Evolutionary conservation across 208 protist genomes (phyloP), one percentile per base, ranked within the genome.

Genomic region (Balamuthia mandrillaris): DNA sequence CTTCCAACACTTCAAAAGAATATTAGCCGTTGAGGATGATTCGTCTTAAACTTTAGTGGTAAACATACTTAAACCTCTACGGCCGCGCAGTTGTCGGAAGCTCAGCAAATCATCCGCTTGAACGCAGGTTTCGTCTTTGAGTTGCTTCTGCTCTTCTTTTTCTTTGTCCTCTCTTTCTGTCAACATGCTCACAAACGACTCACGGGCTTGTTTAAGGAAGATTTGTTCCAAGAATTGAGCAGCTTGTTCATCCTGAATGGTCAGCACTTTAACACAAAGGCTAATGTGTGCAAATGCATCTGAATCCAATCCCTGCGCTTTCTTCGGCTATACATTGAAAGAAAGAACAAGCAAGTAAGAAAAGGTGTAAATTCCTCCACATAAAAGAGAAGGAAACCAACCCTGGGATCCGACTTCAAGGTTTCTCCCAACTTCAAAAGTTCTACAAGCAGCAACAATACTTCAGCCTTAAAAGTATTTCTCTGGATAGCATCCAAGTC

Each of bases 231-330:
- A 6, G 75, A 63, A 79, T 16, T 29, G 39, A 1, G 29, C 70
- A 35, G 2, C 39, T 27, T 47, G 10, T 37, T 63, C 4, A 51
- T 41, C 42, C 61, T 29, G 16, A n/a, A 91, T 78, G 9, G 88
- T 49, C 5, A 95, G 63, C 2, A 90, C 68, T 24, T 83, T 21
- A 4, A 97, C 78, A 86, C 93, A 95, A 27, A 96, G 79, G 21
- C 89, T 88, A 27, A 99, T 87, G 85, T 97, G 91, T 82, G 98
- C 97, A 44, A 96, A 90, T 1, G 92, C 90, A 90, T 98, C 96
- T 29, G 92, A 78, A 78, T 96, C 94, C 27, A 95, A 81, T 29
- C 0, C 52, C 41, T 78, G 70, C 14, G n/a, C 44, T 2, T 5
- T 31, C 31, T 1, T 1, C 18, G 82, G 3, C 16, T 7, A 1